Base-by-base conservation (phyloP, 306 rosid genomes). In the Cicer judaicum region DNA sequence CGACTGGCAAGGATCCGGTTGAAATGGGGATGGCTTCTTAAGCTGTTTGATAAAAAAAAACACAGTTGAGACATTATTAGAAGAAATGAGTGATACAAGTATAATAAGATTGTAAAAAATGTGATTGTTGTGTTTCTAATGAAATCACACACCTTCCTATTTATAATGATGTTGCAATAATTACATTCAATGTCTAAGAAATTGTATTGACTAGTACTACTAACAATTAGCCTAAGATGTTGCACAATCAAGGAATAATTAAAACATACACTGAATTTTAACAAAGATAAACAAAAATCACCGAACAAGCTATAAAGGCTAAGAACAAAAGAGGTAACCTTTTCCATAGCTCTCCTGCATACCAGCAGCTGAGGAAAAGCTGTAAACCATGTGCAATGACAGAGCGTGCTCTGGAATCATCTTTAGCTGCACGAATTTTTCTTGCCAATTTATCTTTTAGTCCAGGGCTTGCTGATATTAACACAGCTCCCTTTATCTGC, bases 381-480 rank as follows among this genome's bases (percentile, higher is more conserved):
- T 84, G 78, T 84, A 93, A 84, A 53, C 94, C 98, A 72, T 91
- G 85, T n/a, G 77, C 60, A 85, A 79, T 54, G 67, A 93, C 62
- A 53, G 81, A 50, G 19, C 46, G 69, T 67, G 97, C 98, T 83
- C 86, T 86, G 66, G 96, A 88, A 73, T 93, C 94, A 76, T 93
- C 98, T 72, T 78, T 86, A 82, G 93, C 96, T 71, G 84, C 83
- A 40, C 96, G 97, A 34, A 88, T 59, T 84, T 86, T 87, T 82
- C 94, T 87, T 72, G 89, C 87, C 72, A 73, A 70, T 81, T 75
- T 68, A 83, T 88, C 94, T 79, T 86, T 86, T 66, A 93, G 74
- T 61, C 98, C 98, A 54, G 98, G 98, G 84, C 96, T 93, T 44
- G 91, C 97, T 68, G 97, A 92, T 79, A 93, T 83, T 67, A 93